Percentiles rank a stretch among this genome's conserved stretches.
These are phyloP conservation scores for Aureobasidium namibiae DNA, from an alignment of 2,329 filamentous ascomycete genomes.

Conservation along the genomic window DNA sequence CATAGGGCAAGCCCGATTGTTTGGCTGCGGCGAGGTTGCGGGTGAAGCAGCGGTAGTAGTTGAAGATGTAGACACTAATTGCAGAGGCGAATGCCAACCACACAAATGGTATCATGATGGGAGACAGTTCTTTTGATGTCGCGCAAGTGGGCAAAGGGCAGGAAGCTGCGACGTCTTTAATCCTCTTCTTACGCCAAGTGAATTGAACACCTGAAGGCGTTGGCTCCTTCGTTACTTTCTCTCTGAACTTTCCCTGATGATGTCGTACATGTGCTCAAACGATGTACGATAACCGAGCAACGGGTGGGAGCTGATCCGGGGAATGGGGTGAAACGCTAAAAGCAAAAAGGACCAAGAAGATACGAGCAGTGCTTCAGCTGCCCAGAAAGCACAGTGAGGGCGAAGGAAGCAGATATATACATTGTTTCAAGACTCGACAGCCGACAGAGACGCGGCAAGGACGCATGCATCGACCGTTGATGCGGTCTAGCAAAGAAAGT, in stretches of 20 bases:
- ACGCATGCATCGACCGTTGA: background rate
- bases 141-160: background rate
- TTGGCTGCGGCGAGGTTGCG: constrained; percentile 38
- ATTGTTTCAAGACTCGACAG: background rate
- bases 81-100: constrained; percentile 24
- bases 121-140: background rate
- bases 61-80: constrained; percentile 26
- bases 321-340: constrained; percentile 4
- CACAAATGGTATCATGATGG: constrained; percentile 23
- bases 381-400: background rate
- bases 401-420: background rate
- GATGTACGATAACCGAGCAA: constrained; percentile 6
- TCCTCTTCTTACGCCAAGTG: background rate
- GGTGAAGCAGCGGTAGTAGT: constrained; percentile 29
- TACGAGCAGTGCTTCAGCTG: background rate
- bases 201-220: background rate
- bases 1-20: constrained; percentile 37
- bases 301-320: background rate
- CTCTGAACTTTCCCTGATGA: background rate
- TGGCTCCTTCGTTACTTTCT: background rate
- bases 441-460: background rate
- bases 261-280: constrained; percentile 1
- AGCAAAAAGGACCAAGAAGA: background rate
- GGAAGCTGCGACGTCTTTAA: background rate
- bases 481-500: background rate